Percentiles rank a stretch among this genome's conserved stretches.
phyloP scores from a whole-genome alignment of 2,329 filamentous ascomycete species.

The Pestalotiopsis sp. region DNA sequence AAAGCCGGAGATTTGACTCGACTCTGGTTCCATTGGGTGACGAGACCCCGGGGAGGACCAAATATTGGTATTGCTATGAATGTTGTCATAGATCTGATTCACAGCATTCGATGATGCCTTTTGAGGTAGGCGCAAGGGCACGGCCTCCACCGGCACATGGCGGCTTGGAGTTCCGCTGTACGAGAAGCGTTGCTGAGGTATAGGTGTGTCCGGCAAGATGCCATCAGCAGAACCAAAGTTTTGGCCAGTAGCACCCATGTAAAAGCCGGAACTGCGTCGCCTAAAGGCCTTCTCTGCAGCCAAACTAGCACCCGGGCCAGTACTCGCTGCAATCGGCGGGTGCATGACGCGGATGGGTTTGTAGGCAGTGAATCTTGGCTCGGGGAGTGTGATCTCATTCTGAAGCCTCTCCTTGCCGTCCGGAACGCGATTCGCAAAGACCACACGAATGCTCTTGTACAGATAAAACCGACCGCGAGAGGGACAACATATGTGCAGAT shows the following conservation, averaged over 20 bases:
- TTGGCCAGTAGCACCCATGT: slow-evolving; percentile 34
- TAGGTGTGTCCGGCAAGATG: slow-evolving; percentile 23
- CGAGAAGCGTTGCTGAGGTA: slow-evolving; percentile 24
- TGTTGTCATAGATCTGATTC: slow-evolving; percentile 19
- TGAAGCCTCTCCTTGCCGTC: slow-evolving; percentile 91
- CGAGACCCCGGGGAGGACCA: slow-evolving; percentile 23
- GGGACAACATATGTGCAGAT: slow-evolving; percentile 90
- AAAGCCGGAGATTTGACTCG: slow-evolving; percentile 28
- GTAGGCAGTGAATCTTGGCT: slow-evolving; percentile 84
- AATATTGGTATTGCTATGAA: slow-evolving; percentile 21
- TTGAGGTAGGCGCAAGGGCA: slow-evolving; percentile 50
- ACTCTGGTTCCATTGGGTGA: slow-evolving; percentile 38
- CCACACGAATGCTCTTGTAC: slow-evolving; percentile 89
- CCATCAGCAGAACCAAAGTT: slow-evolving; percentile 40
- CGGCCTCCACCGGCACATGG: slow-evolving; percentile 47
- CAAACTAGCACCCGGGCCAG: slow-evolving; percentile 50
- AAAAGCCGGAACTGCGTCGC: slow-evolving; percentile 58
- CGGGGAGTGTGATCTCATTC: slow-evolving; percentile 87
- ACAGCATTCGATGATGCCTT: slow-evolving; percentile 22
- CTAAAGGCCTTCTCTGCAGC: slow-evolving; percentile 63
- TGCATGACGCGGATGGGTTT: slow-evolving; percentile 66
- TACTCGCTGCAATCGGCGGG: slow-evolving; percentile 35
- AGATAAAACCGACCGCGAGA: slow-evolving; percentile 83
- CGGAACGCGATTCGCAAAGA: slow-evolving; percentile 95
- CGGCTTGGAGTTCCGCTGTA: slow-evolving; percentile 33